Evolutionary conservation across 1,139 yeast species (phyloP).

Genomic region (Protomyces pachydermus): DNA sequence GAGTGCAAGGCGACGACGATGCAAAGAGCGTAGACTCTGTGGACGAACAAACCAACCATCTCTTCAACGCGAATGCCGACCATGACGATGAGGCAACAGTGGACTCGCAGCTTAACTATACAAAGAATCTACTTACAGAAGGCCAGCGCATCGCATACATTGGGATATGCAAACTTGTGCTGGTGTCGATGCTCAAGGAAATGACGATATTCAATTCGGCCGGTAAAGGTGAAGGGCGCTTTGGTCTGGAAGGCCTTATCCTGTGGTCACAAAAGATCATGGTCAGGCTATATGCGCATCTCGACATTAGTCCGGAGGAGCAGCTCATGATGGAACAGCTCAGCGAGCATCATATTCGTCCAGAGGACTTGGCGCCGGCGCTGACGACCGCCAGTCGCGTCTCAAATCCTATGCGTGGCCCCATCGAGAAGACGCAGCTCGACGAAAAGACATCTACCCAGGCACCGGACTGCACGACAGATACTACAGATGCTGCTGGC

Average conservation of each 20-base stretch:
- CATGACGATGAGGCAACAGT: conserved; percentile 42
- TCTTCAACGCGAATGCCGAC: conserved; percentile 50
- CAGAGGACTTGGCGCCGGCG: conserved; percentile 62
- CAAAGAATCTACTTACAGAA: conserved; percentile 75
- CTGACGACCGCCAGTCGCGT: conserved; percentile 47
- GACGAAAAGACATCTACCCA: conserved; percentile 7
- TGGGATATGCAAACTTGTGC: conserved; percentile 71
- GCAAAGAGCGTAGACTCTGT: conserved; percentile 61
- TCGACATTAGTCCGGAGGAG: conserved; percentile 69
- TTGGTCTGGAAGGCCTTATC: conserved; percentile 74
- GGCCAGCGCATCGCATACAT: conserved; percentile 87
- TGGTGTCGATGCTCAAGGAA: conserved; percentile 76
- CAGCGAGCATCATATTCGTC: conserved; percentile 75
- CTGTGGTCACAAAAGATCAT: conserved; percentile 78
- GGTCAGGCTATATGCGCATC: conserved; percentile 70
- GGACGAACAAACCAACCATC: conserved; percentile 76
- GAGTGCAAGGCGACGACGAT: conserved; percentile 86
- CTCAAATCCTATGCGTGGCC: conserved; percentile 41
- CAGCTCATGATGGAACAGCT: conserved; percentile 81
- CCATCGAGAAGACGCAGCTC: conserved; percentile 30
- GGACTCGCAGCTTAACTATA: conserved; percentile 67
- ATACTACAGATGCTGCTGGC: background rate
- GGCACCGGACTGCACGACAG: conserved; percentile 15
- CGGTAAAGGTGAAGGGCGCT: conserved; percentile 56
- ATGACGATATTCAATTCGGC: conserved; percentile 58